Percentiles rank a stretch among this genome's conserved stretches.
These are phyloP conservation scores for Trichosphaerium sp. DNA, from an alignment of 78 protist species.

Conservation along the genomic window DNA sequence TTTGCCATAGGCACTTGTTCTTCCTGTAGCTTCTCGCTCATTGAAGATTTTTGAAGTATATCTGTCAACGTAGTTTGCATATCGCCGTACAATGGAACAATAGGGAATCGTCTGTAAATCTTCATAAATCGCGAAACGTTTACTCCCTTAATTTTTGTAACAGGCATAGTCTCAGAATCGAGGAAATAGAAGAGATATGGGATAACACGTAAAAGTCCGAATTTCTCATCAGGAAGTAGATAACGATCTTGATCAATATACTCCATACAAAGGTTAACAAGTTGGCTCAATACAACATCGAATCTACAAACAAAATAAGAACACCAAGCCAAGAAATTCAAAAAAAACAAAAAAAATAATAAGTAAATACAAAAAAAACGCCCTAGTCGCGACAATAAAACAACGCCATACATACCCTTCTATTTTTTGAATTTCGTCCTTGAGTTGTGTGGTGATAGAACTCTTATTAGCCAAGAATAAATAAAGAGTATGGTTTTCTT, in stretches of 20 bases:
- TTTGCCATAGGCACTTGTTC: conserved; percentile 8
- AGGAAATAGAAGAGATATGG: conserved; percentile 47
- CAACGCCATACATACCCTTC: not conserved
- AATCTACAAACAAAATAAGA: not conserved
- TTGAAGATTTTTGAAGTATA: conserved; percentile 28
- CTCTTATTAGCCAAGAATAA: conserved; percentile 59
- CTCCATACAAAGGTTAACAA: conserved; percentile 21
- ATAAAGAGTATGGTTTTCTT: conserved; percentile 55
- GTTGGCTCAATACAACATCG: conserved; percentile 28
- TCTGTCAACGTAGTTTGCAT: conserved; percentile 42
- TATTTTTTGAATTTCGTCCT: conserved; percentile 10
- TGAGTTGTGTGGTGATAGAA: conserved; percentile 31
- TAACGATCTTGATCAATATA: conserved; percentile 20
- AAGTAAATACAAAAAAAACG: not conserved
- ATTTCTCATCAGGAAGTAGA: conserved; percentile 55
- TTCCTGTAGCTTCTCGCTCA: not conserved
- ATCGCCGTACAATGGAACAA: conserved; percentile 74
- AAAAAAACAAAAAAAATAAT: too few relatives aligned
- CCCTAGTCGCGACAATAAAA: not conserved
- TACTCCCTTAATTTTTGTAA: conserved; percentile 34
- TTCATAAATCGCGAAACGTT: conserved; percentile 24
- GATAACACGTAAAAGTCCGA: conserved; percentile 47
- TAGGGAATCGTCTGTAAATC: conserved; percentile 42
- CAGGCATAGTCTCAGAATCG: conserved; percentile 10
- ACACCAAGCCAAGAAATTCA: too few relatives aligned